Conservation (phyloP, 768 basidiomycete species). For the Pholiota conissans region DNA sequence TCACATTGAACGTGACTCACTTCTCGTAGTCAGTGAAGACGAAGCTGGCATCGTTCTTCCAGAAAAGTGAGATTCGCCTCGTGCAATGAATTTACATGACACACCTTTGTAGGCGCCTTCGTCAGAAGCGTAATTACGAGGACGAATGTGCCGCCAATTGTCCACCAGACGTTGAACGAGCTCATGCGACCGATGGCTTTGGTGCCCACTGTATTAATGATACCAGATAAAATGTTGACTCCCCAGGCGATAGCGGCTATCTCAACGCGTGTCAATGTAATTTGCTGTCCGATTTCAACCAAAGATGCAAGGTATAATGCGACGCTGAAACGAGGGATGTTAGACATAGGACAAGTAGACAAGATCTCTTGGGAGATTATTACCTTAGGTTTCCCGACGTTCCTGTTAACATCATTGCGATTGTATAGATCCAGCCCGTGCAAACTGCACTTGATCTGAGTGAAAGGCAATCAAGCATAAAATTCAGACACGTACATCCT, state of each 20-base stretch:
- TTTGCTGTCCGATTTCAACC: slow-evolving; percentile 46
- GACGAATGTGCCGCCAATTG: slow-evolving; percentile 55
- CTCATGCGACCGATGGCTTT: slow-evolving; percentile 58
- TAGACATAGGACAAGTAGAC: background rate
- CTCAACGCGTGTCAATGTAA: slow-evolving; percentile 46
- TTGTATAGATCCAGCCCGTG: slow-evolving; percentile 62
- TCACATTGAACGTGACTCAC: slow-evolving; percentile 24
- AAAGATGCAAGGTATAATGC: slow-evolving; percentile 57
- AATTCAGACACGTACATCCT: slow-evolving; percentile 39
- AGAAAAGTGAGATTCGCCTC: background rate
- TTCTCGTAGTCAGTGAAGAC: slow-evolving; percentile 61
- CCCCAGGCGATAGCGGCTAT: slow-evolving; percentile 57
- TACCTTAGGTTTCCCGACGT: slow-evolving; percentile 59
- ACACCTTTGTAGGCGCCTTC: slow-evolving; percentile 53
- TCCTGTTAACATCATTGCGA: slow-evolving; percentile 60
- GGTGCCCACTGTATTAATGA: slow-evolving; percentile 57
- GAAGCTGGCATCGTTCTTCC: slow-evolving; percentile 50
- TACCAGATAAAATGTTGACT: slow-evolving; percentile 53
- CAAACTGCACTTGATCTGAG: slow-evolving; percentile 24
- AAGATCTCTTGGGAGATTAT: background rate
- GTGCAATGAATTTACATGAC: background rate
- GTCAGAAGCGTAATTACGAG: slow-evolving; percentile 58
- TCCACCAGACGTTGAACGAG: slow-evolving; percentile 61
- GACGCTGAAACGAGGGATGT: slow-evolving; percentile 28
- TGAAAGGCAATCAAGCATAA: background rate